Evolutionary conservation across 2,329 filamentous ascomycete genomes (phyloP).

Genomic region (Clarireedia monteithiana): DNA sequence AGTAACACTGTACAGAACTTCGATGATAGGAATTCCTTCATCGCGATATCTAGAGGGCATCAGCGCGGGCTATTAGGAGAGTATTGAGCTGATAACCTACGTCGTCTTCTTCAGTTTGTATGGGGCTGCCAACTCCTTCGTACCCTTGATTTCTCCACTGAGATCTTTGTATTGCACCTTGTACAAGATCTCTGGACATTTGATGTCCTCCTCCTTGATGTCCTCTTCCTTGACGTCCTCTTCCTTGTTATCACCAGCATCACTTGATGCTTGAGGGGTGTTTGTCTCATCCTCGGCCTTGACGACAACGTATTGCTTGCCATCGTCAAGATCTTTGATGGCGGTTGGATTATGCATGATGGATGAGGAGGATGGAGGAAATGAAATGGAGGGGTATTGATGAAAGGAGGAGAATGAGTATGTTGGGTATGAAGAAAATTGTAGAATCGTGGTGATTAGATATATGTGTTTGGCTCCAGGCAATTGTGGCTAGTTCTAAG

Average conservation of each 20-base stretch:
- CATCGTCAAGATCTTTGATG: constrained; percentile 8
- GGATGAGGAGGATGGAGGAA: neutral
- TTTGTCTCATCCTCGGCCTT: constrained; percentile 10
- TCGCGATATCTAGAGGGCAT: constrained; percentile 12
- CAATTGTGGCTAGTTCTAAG: neutral
- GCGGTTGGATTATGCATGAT: constrained; percentile 8
- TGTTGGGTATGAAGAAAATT: neutral
- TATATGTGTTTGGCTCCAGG: neutral
- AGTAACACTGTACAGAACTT: constrained; percentile 18
- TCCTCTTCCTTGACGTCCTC: constrained; percentile 9
- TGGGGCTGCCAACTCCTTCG: constrained; percentile 16
- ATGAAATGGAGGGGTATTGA: neutral
- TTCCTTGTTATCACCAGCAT: constrained; percentile 11
- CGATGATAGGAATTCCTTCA: constrained; percentile 16
- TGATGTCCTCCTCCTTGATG: constrained; percentile 2
- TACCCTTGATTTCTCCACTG: constrained; percentile 18
- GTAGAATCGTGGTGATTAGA: neutral
- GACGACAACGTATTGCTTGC: constrained; percentile 16
- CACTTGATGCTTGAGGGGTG: constrained; percentile 9
- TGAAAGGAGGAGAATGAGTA: neutral
- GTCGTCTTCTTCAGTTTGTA: constrained; percentile 19
- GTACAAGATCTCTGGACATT: constrained; percentile 19
- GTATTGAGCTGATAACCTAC: neutral
- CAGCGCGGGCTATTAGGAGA: neutral
- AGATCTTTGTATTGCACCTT: constrained; percentile 21